These are phyloP conservation scores for Thermoascus crustaceus DNA, from an alignment of 2,329 filamentous ascomycete genomes.

Conservation along the genomic window DNA sequence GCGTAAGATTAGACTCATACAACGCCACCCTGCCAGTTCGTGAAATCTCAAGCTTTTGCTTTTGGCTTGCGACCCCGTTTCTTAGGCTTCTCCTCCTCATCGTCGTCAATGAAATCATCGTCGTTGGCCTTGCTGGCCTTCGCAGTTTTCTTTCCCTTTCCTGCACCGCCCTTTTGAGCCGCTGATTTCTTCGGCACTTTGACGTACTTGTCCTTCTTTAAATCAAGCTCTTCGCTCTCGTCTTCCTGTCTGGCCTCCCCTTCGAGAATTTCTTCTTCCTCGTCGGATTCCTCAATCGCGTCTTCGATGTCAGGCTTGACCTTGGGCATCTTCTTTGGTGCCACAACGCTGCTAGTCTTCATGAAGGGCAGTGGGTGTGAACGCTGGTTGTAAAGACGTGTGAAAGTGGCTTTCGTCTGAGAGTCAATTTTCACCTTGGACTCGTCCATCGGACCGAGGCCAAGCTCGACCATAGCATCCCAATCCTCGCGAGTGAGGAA, in stretches of 20 bases:
- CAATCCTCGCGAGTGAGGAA: conserved; percentile 92
- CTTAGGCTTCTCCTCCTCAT: conserved; percentile 47
- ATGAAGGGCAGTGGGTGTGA: conserved; percentile 91
- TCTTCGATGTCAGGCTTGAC: conserved; percentile 92
- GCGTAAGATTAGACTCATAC: conserved; percentile 2
- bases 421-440: conserved; percentile 68
- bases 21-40: conserved; percentile 1
- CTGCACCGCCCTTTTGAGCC: conserved; percentile 37
- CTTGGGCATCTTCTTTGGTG: conserved; percentile 60
- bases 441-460: conserved; percentile 75
- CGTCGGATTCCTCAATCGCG: conserved; percentile 85
- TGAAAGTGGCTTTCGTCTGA: conserved; percentile 83
- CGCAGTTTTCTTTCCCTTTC: conserved; percentile 34
- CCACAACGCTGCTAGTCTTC: conserved; percentile 72
- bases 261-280: conserved; percentile 54
- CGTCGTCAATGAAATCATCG: conserved; percentile 38
- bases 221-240: conserved; percentile 68
- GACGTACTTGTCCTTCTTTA: conserved; percentile 94
- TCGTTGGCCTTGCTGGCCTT: conserved; percentile 27
- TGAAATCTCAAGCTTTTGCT: conserved; percentile 15
- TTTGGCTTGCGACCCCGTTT: conserved; percentile 35
- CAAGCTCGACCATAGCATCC: conserved; percentile 84
- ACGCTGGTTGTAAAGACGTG: conserved; percentile 77
- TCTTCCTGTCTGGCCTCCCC: conserved; percentile 51
- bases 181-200: conserved; percentile 70